A percentile compares a stretch with the other conserved stretches of the same genome.
These are phyloP conservation scores for Rosa hybrid DNA, from an alignment of 331 rosid species.

Conservation along the genomic window DNA sequence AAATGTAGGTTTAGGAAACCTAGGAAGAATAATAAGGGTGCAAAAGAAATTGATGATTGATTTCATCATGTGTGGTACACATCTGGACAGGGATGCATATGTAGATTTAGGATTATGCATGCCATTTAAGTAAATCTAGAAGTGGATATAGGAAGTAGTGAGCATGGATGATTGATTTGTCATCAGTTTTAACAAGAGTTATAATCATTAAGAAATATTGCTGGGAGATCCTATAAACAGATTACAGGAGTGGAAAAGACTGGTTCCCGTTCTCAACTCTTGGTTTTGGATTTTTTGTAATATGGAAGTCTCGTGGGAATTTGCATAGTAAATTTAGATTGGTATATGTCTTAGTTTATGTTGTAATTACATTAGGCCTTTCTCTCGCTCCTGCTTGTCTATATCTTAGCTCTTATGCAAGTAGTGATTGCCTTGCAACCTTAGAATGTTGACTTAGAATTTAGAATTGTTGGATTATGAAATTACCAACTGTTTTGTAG, in stretches of 20 bases:
- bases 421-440: constrained; percentile 21
- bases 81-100: background rate
- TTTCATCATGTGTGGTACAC: background rate
- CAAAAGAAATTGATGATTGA: background rate
- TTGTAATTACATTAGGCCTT: background rate
- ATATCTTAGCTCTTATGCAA: constrained; percentile 7
- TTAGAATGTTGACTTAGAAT: constrained; percentile 19
- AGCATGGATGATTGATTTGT: background rate
- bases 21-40: background rate
- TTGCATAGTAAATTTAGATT: background rate
- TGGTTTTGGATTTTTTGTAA: background rate
- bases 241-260: background rate
- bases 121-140: constrained; percentile 3
- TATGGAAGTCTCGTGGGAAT: constrained; percentile 9
- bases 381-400: constrained; percentile 16
- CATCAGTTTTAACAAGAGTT: background rate
- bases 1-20: background rate
- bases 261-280: background rate
- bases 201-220: background rate
- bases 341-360: constrained; percentile 4
- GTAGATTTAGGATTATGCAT: background rate
- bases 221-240: background rate
- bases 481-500: constrained; percentile 42
- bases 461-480: constrained; percentile 14
- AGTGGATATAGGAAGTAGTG: constrained; percentile 4